These are phyloP conservation scores for Hysterium pulicare DNA, from an alignment of 2,329 filamentous ascomycete species.

Conservation along the genomic window DNA sequence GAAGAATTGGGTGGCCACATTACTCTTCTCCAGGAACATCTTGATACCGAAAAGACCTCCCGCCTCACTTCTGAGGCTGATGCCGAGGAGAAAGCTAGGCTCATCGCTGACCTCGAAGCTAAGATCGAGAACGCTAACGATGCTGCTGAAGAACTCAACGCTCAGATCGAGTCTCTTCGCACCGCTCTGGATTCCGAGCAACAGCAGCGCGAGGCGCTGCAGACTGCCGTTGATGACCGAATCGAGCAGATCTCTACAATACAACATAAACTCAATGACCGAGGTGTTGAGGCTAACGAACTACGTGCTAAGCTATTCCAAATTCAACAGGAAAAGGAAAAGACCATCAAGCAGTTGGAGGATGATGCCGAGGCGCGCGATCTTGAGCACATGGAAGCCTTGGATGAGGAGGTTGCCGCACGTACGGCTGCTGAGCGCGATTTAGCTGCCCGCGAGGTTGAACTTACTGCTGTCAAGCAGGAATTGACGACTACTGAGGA, in stretches of 20 bases:
- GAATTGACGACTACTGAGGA: constrained; percentile 26
- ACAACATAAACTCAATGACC: constrained; percentile 37
- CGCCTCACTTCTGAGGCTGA: constrained; percentile 36
- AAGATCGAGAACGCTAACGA: constrained; percentile 32
- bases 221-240: constrained; percentile 42
- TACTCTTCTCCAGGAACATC: constrained; percentile 29
- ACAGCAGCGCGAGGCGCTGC: constrained; percentile 42
- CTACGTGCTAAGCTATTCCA: constrained; percentile 48
- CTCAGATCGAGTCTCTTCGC: constrained; percentile 36
- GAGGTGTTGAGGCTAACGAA: constrained; percentile 47
- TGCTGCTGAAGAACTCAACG: constrained; percentile 23
- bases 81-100: constrained; percentile 34
- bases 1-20: constrained; percentile 31
- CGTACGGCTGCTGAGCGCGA: constrained; percentile 38
- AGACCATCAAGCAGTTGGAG: constrained; percentile 38
- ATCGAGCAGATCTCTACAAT: constrained; percentile 41
- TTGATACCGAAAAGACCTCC: constrained; percentile 28
- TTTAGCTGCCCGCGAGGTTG: constrained; percentile 28
- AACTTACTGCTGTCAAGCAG: constrained; percentile 33
- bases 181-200: constrained; percentile 40
- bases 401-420: constrained; percentile 37
- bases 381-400: constrained; percentile 35
- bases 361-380: constrained; percentile 37
- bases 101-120: constrained; percentile 35
- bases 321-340: constrained; percentile 42